Evolutionary conservation across 1,139 yeast genomes (phyloP).

Genomic region (Geotrichum australiense): DNA sequence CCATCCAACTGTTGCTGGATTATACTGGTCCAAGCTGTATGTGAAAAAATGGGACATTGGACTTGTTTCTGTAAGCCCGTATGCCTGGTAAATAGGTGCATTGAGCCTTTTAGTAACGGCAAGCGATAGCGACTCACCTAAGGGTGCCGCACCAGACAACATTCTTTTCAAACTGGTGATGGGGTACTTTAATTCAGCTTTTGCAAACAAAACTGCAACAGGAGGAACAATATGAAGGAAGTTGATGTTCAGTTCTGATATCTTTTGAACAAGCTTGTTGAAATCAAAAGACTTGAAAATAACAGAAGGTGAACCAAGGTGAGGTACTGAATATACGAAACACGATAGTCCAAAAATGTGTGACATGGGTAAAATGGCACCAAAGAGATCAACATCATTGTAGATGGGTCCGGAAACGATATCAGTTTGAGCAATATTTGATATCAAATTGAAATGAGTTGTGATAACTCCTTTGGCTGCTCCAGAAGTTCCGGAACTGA

Average conservation of each 20-base stretch:
- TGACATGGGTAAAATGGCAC: conserved; percentile 34
- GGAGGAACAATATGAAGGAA: conserved; percentile 35
- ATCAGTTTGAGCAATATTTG: conserved; percentile 28
- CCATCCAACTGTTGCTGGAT: conserved; percentile 42
- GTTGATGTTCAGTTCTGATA: conserved; percentile 28
- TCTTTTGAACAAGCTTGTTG: conserved; percentile 27
- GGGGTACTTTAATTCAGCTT: conserved; percentile 32
- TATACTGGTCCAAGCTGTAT: conserved; percentile 20
- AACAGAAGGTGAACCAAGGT: conserved; percentile 25
- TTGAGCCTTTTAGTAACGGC: conserved; percentile 26
- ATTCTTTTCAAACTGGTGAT: conserved; percentile 25
- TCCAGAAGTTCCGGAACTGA: conserved; percentile 76
- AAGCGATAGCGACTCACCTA: conserved; percentile 27
- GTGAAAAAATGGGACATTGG: conserved; percentile 30
- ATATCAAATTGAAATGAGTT: conserved; percentile 41
- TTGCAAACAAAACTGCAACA: conserved; percentile 35
- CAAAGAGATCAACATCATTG: conserved; percentile 18
- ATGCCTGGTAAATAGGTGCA: conserved; percentile 48
- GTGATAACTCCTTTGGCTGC: conserved; percentile 66
- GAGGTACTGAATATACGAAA: conserved; percentile 25
- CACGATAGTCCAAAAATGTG: conserved; percentile 35
- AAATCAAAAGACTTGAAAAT: conserved; percentile 33
- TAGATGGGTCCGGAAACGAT: conserved; percentile 14
- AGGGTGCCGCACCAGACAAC: conserved; percentile 37
- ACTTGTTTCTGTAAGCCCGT: conserved; percentile 55